Evolutionary conservation across 208 protist genomes (phyloP).

Genomic region (Acanthamoeba castellanii): DNA sequence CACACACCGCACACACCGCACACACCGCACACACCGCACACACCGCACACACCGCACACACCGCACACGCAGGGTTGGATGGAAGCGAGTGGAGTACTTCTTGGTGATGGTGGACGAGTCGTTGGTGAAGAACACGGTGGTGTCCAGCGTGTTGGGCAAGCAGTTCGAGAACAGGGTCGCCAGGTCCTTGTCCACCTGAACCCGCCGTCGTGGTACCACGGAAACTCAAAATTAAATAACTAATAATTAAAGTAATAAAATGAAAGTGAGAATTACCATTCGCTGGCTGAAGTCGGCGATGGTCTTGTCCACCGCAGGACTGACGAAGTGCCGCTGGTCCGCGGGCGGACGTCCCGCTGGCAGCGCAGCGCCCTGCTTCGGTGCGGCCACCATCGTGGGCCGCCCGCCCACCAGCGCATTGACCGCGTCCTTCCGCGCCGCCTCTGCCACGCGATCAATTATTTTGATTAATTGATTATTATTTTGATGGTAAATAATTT

Average conservation of each 20-base stretch:
- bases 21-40: not conserved
- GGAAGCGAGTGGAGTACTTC: not conserved
- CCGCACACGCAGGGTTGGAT: not conserved
- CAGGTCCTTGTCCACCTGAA: slow-evolving; percentile 62
- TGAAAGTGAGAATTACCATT: not conserved
- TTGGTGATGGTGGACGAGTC: not conserved
- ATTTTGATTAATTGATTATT: not conserved
- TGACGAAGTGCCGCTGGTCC: slow-evolving; percentile 30
- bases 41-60: not conserved
- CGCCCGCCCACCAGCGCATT: slow-evolving; percentile 29
- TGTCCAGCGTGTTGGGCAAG: slow-evolving; percentile 85
- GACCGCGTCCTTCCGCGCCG: not conserved
- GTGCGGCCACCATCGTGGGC: not conserved
- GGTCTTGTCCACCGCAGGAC: slow-evolving; percentile 7
- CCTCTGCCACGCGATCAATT: not conserved
- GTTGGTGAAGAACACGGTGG: slow-evolving; percentile 73
- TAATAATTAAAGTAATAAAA: not conserved
- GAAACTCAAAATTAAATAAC: not conserved
- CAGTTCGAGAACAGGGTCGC: slow-evolving; percentile 81
- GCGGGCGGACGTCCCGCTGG: not conserved
- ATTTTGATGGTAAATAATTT: too few relatives aligned
- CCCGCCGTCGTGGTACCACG: not conserved
- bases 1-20: too few relatives aligned
- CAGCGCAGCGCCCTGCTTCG: not conserved
- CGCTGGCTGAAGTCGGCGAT: slow-evolving; percentile 22